A percentile compares a stretch with the other conserved stretches of the same genome.
Evolutionary conservation across 2,329 filamentous ascomycete species (phyloP).

Genomic region (Fusarium setosum): DNA sequence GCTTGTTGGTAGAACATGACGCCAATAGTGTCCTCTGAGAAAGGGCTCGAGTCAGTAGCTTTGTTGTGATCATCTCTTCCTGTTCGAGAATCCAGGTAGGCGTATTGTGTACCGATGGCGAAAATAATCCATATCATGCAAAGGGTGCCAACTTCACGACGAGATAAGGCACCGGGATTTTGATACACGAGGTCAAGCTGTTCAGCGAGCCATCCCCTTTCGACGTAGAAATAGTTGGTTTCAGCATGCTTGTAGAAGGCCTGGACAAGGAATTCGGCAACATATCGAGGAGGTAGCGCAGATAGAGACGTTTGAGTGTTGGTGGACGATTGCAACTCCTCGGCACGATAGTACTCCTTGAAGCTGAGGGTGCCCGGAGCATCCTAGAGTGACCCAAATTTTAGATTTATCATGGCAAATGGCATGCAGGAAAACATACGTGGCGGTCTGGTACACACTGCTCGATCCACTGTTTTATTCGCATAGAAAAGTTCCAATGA

Average conservation of each 20-base stretch:
- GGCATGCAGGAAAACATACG: slow-evolving; percentile 33
- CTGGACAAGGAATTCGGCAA: slow-evolving; percentile 59
- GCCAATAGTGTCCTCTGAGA: slow-evolving; percentile 64
- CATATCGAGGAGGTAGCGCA: slow-evolving; percentile 58
- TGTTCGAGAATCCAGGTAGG: slow-evolving; percentile 55
- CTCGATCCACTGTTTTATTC: slow-evolving; percentile 62
- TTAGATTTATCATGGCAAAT: not conserved
- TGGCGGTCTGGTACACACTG: slow-evolving; percentile 49
- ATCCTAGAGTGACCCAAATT: slow-evolving; percentile 31
- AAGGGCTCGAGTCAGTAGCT: slow-evolving; percentile 38
- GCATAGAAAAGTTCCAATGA: slow-evolving; percentile 65
- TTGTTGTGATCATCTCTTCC: slow-evolving; percentile 35
- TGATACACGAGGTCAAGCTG: slow-evolving; percentile 56
- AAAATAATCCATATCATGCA: slow-evolving; percentile 60
- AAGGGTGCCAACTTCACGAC: slow-evolving; percentile 55
- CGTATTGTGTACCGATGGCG: slow-evolving; percentile 63
- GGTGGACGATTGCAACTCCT: slow-evolving; percentile 56
- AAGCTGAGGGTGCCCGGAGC: slow-evolving; percentile 45
- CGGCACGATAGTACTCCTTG: slow-evolving; percentile 57
- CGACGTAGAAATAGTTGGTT: slow-evolving; percentile 61
- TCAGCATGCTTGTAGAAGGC: slow-evolving; percentile 61
- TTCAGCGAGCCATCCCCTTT: slow-evolving; percentile 54
- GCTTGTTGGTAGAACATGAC: slow-evolving; percentile 68
- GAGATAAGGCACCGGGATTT: slow-evolving; percentile 50
- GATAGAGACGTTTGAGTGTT: slow-evolving; percentile 52